A percentile compares a stretch with the other conserved stretches of the same genome.
These are phyloP conservation scores for Meripilus lineatus DNA, from an alignment of 1,284 basidiomycete species.

Conservation along the genomic window DNA sequence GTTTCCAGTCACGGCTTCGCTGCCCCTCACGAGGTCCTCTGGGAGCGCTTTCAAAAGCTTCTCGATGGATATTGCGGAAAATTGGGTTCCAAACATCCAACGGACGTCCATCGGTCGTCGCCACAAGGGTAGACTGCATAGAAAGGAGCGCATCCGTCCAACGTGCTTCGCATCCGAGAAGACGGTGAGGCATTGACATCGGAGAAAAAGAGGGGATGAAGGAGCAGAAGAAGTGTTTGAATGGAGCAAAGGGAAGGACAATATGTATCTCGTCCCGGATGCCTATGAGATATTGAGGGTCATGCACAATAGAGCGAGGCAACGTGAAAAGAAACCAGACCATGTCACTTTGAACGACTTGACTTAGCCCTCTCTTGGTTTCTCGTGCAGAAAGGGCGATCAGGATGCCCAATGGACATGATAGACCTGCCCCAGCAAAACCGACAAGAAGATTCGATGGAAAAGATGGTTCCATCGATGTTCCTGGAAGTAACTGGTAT, in stretches of 20 bases:
- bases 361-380: conserved; percentile 55
- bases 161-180: conserved; percentile 54
- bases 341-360: conserved; percentile 79
- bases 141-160: conserved; percentile 80
- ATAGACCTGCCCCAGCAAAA: conserved; percentile 78
- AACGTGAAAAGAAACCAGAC: conserved; percentile 29
- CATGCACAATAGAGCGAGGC: neutral
- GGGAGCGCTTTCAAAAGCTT: conserved; percentile 50
- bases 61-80: conserved; percentile 60
- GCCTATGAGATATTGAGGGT: conserved; percentile 40
- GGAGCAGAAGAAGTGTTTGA: conserved; percentile 52
- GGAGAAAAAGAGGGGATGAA: conserved; percentile 51
- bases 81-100: conserved; percentile 74
- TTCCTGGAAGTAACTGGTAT: conserved; percentile 63
- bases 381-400: conserved; percentile 69
- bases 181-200: conserved; percentile 24
- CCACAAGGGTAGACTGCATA: conserved; percentile 73
- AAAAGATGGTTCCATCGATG: conserved; percentile 58
- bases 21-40: conserved; percentile 28
- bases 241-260: conserved; percentile 65
- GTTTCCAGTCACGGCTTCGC: conserved; percentile 43
- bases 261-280: conserved; percentile 72
- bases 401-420: conserved; percentile 71
- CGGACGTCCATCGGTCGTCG: conserved; percentile 72
- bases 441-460: conserved; percentile 84